phyloP scores from a whole-genome alignment of 2,329 filamentous ascomycete genomes.

The Colletotrichum plurivorum region DNA sequence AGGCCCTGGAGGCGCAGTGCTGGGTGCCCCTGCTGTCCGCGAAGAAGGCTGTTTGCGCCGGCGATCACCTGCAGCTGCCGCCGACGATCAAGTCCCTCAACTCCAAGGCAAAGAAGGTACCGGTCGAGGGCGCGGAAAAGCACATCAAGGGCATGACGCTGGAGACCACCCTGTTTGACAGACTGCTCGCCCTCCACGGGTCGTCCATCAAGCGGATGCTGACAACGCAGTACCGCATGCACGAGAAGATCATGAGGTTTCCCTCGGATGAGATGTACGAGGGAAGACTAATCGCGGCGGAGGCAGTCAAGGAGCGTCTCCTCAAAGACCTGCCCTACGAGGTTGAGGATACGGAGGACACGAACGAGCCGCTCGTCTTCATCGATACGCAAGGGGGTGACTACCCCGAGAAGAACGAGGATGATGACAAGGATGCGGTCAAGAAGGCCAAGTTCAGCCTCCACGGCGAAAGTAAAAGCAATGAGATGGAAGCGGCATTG shows the following conservation, averaged over 20 bases:
- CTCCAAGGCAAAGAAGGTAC: constrained; percentile 57
- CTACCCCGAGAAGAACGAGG: constrained; percentile 86
- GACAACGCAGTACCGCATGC: constrained; percentile 98
- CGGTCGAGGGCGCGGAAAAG: constrained; percentile 50
- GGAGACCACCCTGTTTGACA: constrained; percentile 93
- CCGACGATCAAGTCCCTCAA: constrained; percentile 91
- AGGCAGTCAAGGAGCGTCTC: constrained; percentile 80
- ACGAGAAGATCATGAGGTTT: constrained; percentile 94
- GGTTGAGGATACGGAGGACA: constrained; percentile 87
- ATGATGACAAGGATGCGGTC: constrained; percentile 68
- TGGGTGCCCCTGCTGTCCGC: constrained; percentile 91
- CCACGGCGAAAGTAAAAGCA: constrained; percentile 82
- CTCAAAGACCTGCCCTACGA: constrained; percentile 84
- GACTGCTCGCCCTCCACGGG: constrained; percentile 86
- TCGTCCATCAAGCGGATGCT: constrained; percentile 91
- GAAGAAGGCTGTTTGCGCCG: constrained; percentile 89
- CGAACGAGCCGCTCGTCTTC: constrained; percentile 88
- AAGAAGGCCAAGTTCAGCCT: constrained; percentile 62
- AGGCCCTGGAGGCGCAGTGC: constrained; percentile 95
- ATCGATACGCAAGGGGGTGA: constrained; percentile 97
- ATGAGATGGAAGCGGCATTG: constrained; percentile 88
- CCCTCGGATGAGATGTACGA: constrained; percentile 92
- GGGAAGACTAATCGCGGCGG: constrained; percentile 83
- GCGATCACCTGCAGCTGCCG: constrained; percentile 93
- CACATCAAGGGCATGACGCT: constrained; percentile 72